Evolutionary conservation across 108 stramenopile genomes (phyloP), one percentile per base, ranked within the genome.

Genomic region (Nitzschia sp.): DNA sequence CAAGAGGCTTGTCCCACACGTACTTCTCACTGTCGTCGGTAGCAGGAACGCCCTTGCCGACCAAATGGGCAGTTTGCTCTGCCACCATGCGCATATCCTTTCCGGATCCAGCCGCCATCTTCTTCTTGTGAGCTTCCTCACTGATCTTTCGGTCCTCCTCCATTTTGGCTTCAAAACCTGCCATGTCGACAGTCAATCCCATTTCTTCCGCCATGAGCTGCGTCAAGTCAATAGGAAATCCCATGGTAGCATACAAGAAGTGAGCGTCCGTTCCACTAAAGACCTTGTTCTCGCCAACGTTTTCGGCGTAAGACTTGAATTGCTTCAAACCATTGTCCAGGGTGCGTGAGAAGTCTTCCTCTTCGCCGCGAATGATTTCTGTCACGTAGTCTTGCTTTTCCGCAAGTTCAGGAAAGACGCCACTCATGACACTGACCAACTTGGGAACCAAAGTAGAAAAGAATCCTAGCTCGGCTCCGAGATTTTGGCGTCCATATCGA

Each of bases 141-240:
- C 88, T 90, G 34, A 83, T 57, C 32, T 89, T 87, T 56, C 93
- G 85, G 51, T 98, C 96, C 68, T 96, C 85, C 67, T 88, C 74
- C 95, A 99, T 94, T 68, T 87, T 88, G 23, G 73, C 82, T 36
- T 97, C 84, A 77, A 97, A 99, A 30, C 93, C 97, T 28, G 79
- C 94, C 48, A 68, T 77, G 76, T 99, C 98, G 26, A 99, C 78
- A 21, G 82, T 91, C 68, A 99, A 61, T n/a, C 95, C 97, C 51
- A 76, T 69, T 76, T 99, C 99, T 82, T 97, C 99, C 19, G 96
- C 96, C 99, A 99, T 99, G 80, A 98, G 93, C 72, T 97, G 87
- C 4, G 97, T 98, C 77, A 99, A 84, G 74, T 99, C 99, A 24
- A 97, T 69, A 6, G 99, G 99, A 75, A 99, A 99, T 71, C 99